A percentile compares a stretch with the other conserved stretches of the same genome.
Conservation (phyloP, 768 basidiomycete species). For the Cubamyces lactineus region DNA sequence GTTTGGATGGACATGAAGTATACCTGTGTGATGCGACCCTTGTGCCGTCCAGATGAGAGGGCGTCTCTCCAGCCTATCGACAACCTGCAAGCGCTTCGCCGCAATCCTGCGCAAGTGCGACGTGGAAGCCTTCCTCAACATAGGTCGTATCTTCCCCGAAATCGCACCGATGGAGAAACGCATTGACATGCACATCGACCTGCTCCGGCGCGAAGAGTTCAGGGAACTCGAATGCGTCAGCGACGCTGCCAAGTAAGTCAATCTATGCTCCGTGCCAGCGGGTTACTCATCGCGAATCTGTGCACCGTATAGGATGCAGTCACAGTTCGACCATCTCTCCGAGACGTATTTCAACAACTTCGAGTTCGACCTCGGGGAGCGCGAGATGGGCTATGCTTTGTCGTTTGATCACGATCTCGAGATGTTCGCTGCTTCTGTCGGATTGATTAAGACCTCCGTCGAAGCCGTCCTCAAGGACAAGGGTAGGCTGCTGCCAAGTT, state of each 20-base stretch:
- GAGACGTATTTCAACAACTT: slow-evolving; percentile 84
- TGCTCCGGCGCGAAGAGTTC: slow-evolving; percentile 87
- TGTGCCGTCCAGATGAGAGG: slow-evolving; percentile 67
- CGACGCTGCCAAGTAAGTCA: slow-evolving; percentile 81
- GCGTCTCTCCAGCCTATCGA: slow-evolving; percentile 77
- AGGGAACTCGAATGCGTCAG: slow-evolving; percentile 91
- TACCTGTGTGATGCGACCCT: not conserved
- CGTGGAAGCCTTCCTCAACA: slow-evolving; percentile 82
- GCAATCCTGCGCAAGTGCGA: slow-evolving; percentile 81
- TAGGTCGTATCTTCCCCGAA: slow-evolving; percentile 83
- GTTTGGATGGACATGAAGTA: not conserved
- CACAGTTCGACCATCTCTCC: slow-evolving; percentile 91
- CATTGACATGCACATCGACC: slow-evolving; percentile 89
- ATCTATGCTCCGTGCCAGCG: not conserved
- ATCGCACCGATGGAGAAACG: slow-evolving; percentile 88
- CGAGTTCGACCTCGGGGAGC: slow-evolving; percentile 88
- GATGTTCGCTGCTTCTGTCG: slow-evolving; percentile 90
- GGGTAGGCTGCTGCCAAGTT: slow-evolving; percentile 46
- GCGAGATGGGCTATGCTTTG: slow-evolving; percentile 80
- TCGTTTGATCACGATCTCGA: slow-evolving; percentile 92
- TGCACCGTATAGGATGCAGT: slow-evolving; percentile 68
- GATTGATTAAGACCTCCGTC: slow-evolving; percentile 86
- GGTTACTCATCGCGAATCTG: not conserved
- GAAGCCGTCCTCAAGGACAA: slow-evolving; percentile 74
- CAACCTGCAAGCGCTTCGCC: slow-evolving; percentile 88